phyloP scores from a whole-genome alignment of 768 basidiomycete genomes.

The Pleurotus giganteus region DNA sequence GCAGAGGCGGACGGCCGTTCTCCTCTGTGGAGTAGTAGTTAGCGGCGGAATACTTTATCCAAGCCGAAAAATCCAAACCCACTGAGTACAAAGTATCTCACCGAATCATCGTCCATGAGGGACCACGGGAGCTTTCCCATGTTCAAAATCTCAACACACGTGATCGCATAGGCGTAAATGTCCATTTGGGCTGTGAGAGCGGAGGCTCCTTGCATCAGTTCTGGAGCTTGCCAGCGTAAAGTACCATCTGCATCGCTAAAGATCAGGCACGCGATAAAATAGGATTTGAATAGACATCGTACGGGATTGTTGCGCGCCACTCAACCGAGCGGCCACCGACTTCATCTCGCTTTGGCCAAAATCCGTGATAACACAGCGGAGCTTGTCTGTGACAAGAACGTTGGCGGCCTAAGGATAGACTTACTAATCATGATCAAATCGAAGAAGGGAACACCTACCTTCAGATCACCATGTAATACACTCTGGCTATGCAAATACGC shows the following conservation, averaged over 20 bases:
- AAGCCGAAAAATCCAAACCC: constrained; percentile 14
- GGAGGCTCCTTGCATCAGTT: constrained; percentile 63
- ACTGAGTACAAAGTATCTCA: constrained; percentile 53
- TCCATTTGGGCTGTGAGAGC: constrained; percentile 59
- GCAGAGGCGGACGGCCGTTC: constrained; percentile 50
- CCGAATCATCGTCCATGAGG: constrained; percentile 45
- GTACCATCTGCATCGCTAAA: constrained; percentile 47
- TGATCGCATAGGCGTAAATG: constrained; percentile 68
- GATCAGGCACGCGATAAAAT: background rate
- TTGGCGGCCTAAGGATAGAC: constrained; percentile 54
- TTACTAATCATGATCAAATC: background rate
- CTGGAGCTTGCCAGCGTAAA: constrained; percentile 71
- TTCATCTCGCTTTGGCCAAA: constrained; percentile 85
- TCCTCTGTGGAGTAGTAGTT: constrained; percentile 34
- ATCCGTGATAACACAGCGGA: constrained; percentile 73
- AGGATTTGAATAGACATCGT: constrained; percentile 18
- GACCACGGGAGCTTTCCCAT: constrained; percentile 64
- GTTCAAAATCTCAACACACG: constrained; percentile 60
- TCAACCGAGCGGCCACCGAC: constrained; percentile 63
- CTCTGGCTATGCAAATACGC: constrained; percentile 68
- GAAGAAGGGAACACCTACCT: constrained; percentile 41
- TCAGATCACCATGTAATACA: constrained; percentile 79
- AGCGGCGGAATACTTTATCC: background rate
- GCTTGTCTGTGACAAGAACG: constrained; percentile 67
- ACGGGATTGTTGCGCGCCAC: constrained; percentile 49